These are phyloP conservation scores for Mycena leptocephala DNA, from an alignment of 768 basidiomycete species.

Conservation along the genomic window DNA sequence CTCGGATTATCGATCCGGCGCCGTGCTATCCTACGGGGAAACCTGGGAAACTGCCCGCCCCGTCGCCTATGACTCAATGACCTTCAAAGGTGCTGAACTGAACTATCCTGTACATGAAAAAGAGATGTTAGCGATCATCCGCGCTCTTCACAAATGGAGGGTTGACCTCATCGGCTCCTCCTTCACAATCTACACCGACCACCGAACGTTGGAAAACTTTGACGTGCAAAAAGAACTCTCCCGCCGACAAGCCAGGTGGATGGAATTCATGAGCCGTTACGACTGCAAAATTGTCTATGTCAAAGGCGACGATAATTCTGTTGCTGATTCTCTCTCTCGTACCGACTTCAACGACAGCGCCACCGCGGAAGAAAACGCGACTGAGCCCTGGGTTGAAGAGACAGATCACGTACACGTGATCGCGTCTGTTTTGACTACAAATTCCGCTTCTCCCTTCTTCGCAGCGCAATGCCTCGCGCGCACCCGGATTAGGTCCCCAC, in stretches of 20 bases:
- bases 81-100: no score
- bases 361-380: not conserved
- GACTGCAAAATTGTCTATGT: conserved; percentile 47
- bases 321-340: not conserved
- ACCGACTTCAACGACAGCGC: not conserved
- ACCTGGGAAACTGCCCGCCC: no score
- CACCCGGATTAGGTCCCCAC: not conserved
- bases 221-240: no score
- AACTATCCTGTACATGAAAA: conserved; percentile 53
- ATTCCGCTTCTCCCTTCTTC: not conserved
- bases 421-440: no score
- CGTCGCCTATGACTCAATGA: no score
- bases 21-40: no score
- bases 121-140: conserved; percentile 40
- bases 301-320: not conserved
- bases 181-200: not conserved
- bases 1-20: not conserved
- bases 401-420: not conserved
- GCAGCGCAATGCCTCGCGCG: not conserved
- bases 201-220: not conserved
- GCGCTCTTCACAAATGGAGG: conserved; percentile 14
- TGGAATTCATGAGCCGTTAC: conserved; percentile 45
- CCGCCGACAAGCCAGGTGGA: no score
- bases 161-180: not conserved
- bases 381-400: not conserved